These are phyloP conservation scores for Plasmodium yoelii DNA, from an alignment of 169 alveolate species.

Conservation along the genomic window DNA sequence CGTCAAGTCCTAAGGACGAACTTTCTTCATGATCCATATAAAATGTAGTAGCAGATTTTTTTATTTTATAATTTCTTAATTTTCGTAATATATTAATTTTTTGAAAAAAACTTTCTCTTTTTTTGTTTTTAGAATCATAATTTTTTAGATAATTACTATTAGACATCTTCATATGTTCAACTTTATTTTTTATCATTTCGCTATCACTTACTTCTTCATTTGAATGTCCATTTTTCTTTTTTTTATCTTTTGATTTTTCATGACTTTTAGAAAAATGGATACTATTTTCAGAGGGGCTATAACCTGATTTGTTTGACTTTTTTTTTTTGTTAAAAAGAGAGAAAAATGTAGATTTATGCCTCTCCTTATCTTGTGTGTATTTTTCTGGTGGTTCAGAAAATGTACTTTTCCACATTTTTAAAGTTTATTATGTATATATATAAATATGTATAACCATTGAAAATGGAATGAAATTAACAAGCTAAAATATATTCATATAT, in stretches of 20 bases:
- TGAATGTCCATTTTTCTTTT: background rate
- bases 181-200: background rate
- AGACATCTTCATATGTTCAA: background rate
- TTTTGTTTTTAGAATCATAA: conserved; percentile 19
- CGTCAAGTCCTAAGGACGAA: background rate
- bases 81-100: conserved; percentile 67
- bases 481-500: background rate
- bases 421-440: background rate
- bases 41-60: conserved; percentile 53
- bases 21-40: conserved; percentile 9
- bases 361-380: conserved; percentile 12
- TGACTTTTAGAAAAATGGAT: conserved; percentile 8
- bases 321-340: conserved; percentile 54
- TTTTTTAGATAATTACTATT: background rate
- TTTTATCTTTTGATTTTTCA: background rate
- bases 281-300: conserved; percentile 5
- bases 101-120: conserved; percentile 75
- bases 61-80: conserved; percentile 53
- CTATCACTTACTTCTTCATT: background rate
- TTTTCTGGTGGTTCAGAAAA: conserved; percentile 2
- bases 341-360: conserved; percentile 46
- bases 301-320: conserved; percentile 10
- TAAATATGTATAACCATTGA: too few relatives aligned
- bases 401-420: conserved; percentile 24
- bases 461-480: background rate